A percentile compares a stretch with the other conserved stretches of the same genome.
Evolutionary conservation across 495 filamentous ascomycete species (phyloP).

Genomic region (Penicillium verhagenii): DNA sequence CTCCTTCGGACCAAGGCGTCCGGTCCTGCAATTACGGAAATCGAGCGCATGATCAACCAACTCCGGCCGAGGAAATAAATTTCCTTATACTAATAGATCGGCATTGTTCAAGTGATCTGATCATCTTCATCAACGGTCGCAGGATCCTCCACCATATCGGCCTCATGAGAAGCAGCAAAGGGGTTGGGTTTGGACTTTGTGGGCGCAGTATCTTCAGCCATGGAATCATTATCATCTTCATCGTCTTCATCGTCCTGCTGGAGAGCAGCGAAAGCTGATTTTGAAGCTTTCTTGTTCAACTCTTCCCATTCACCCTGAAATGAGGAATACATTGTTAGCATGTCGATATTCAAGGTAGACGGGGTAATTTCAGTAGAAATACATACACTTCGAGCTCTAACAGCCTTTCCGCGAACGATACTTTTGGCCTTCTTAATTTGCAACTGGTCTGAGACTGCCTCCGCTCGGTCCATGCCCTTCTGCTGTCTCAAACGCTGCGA

Average conservation of each 20-base stretch:
- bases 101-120: slow-evolving; percentile 41
- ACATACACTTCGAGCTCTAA: slow-evolving; percentile 48
- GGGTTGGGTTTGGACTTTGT: slow-evolving; percentile 12
- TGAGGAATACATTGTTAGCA: slow-evolving; percentile 17
- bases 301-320: slow-evolving; percentile 45
- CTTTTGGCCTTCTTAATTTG: slow-evolving; percentile 70
- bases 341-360: not conserved
- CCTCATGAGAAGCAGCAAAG: slow-evolving; percentile 16
- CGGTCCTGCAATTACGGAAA: slow-evolving; percentile 53
- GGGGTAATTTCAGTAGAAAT: not conserved
- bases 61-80: slow-evolving; percentile 49
- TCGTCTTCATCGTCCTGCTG: slow-evolving; percentile 28
- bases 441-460: slow-evolving; percentile 64
- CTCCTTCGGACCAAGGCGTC: slow-evolving; percentile 55
- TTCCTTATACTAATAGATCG: slow-evolving; percentile 7
- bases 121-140: slow-evolving; percentile 38
- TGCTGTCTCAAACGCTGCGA: slow-evolving; percentile 67
- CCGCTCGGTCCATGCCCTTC: slow-evolving; percentile 72
- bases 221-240: slow-evolving; percentile 28
- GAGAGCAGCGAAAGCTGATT: slow-evolving; percentile 29
- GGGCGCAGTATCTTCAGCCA: slow-evolving; percentile 32
- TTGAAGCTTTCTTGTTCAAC: slow-evolving; percentile 39
- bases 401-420: slow-evolving; percentile 55
- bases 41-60: slow-evolving; percentile 62
- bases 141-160: slow-evolving; percentile 17